Base-by-base conservation (phyloP, 495 filamentous ascomycete species). In the Aspergillus cavernicola region DNA sequence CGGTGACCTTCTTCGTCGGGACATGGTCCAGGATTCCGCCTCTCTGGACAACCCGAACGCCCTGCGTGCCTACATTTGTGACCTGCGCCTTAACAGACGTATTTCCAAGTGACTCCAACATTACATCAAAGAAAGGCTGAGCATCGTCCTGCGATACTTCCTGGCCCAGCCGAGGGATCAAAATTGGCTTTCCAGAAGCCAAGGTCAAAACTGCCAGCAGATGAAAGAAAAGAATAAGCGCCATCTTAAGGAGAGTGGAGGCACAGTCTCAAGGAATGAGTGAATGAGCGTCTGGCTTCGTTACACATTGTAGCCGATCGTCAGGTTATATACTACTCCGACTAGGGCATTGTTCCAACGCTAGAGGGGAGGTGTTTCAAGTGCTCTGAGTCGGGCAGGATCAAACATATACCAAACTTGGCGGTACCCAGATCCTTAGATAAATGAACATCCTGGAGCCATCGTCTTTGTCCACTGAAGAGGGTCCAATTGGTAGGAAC, bases 161-260 rank as follows among this genome's bases (percentile, higher is more conserved):
- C 38, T 48, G 44, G 28, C 26, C 51, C 54, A 43, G 54, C 41
- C 58, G 41, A 10, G 58, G 41, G 19, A 61, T n/a, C 16, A 49
- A 47, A 52, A 61, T 57, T 8, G 58, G 58, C 54, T 61, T 57
- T 20, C 58, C 58, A 61, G 58, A 28, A 61, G 46, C 58, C 58
- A 61, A 23, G 15, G 54, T 52, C 23, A 61, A 50, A 36, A 57
- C 50, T 32, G 45, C 50, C 31, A 57, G 38, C 29, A 55, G 46
- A 2, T 57, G 51, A 46, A 55, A 46, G 29, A 55, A 52, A 47
- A 46, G 50, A 52, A 61, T 0, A 23, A 52, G 23, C 40, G 51
- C 52, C 51, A 61, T 61, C 10, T 41, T 48, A 44, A 60, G 48
- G 39, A 50, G 31, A 33, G 52, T 32, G 12, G 12, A 9, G 16